phyloP scores from a whole-genome alignment of 1,139 yeast genomes.

The Arxiozyma slooffiae region DNA sequence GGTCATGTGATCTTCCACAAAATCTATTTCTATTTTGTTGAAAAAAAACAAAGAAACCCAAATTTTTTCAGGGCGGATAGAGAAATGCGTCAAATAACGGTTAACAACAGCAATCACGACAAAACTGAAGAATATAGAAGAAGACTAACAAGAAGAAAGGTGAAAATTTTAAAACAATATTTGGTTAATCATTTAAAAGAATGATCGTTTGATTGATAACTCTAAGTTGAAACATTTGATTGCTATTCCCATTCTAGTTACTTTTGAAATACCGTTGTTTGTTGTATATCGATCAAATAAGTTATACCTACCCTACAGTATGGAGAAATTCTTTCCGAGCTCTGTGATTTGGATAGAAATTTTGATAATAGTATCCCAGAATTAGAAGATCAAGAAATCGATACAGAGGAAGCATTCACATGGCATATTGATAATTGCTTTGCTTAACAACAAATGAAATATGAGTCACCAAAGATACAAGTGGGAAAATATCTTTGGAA shows the following conservation, averaged over 20 bases:
- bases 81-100: neutral
- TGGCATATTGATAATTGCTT: constrained; percentile 73
- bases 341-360: constrained; percentile 20
- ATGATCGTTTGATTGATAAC: neutral
- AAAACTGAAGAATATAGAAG: neutral
- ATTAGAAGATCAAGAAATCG: constrained; percentile 29
- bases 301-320: constrained; percentile 1
- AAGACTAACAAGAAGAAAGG: too few relatives aligned
- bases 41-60: too few relatives aligned
- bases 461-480: constrained; percentile 42
- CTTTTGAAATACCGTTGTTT: neutral
- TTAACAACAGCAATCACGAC: neutral
- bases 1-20: too few relatives aligned
- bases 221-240: neutral
- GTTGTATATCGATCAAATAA: neutral
- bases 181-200: neutral
- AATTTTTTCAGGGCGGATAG: too few relatives aligned
- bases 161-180: neutral
- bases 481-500: constrained; percentile 71
- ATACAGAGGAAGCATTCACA: constrained; percentile 38
- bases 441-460: constrained; percentile 38
- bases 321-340: constrained; percentile 17
- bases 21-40: too few relatives aligned
- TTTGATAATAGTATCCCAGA: constrained; percentile 29
- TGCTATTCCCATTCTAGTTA: too few relatives aligned